Evolutionary conservation across 2,329 filamentous ascomycete species (phyloP).

Genomic region (Didymella keratinophila): DNA sequence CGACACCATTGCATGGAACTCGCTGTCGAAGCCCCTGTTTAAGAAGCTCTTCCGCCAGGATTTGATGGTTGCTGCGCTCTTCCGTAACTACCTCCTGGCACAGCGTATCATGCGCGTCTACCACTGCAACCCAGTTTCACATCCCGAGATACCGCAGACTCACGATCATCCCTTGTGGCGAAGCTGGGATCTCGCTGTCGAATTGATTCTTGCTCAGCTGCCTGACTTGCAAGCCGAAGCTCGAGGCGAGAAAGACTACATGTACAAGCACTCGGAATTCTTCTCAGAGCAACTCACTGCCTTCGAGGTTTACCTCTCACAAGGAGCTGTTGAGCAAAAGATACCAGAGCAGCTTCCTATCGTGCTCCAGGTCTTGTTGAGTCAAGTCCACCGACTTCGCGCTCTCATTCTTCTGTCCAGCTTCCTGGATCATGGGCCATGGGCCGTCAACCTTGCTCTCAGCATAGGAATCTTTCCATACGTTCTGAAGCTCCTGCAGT

Average conservation of each 20-base stretch:
- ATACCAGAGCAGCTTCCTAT: constrained; percentile 95
- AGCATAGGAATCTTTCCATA: constrained; percentile 99
- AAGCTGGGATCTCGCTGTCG: constrained; percentile 96
- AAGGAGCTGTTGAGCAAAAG: constrained; percentile 83
- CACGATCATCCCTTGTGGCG: constrained; percentile 95
- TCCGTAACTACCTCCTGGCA: constrained; percentile 92
- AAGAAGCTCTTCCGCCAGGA: constrained; percentile 98
- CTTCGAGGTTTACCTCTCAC: constrained; percentile 92
- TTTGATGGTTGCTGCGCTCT: constrained; percentile 97
- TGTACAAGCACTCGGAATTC: constrained; percentile 93
- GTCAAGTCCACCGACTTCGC: constrained; percentile 90
- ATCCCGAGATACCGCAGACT: constrained; percentile 89
- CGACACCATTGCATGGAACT: constrained; percentile 98
- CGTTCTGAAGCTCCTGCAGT: constrained; percentile 95
- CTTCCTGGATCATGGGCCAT: constrained; percentile 93
- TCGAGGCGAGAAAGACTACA: constrained; percentile 78
- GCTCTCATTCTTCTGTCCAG: constrained; percentile 91
- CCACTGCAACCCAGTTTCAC: constrained; percentile 92
- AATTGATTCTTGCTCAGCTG: constrained; percentile 90
- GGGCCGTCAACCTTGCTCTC: constrained; percentile 97
- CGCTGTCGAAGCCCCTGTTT: constrained; percentile 85
- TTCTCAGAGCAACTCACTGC: constrained; percentile 97
- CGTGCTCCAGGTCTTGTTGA: constrained; percentile 92
- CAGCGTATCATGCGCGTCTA: constrained; percentile 97
- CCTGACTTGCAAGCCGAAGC: constrained; percentile 81